These are phyloP conservation scores for Blastobotrys capitulatus DNA, from an alignment of 1,139 yeast species.

Conservation along the genomic window DNA sequence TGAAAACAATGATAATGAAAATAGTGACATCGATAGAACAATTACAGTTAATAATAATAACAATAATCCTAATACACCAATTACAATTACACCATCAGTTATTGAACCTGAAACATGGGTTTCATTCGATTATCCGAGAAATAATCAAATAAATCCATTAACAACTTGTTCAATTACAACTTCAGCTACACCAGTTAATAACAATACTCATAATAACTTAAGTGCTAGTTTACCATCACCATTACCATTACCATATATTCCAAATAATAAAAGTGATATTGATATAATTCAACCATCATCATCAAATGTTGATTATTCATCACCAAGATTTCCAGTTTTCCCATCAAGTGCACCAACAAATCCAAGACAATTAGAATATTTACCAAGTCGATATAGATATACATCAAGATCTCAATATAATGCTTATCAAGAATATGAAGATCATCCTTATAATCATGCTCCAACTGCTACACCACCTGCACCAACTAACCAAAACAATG, in stretches of 20 bases:
- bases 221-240: too few relatives aligned
- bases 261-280: neutral
- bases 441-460: constrained; percentile 13
- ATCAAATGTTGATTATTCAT: constrained; percentile 15
- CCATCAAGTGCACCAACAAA: constrained; percentile 2
- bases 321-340: constrained; percentile 17
- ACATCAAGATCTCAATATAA: constrained; percentile 7
- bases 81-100: constrained; percentile 8
- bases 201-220: too few relatives aligned
- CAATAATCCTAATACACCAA: too few relatives aligned
- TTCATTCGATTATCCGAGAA: constrained; percentile 9
- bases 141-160: neutral
- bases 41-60: too few relatives aligned
- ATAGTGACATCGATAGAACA: too few relatives aligned
- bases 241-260: neutral
- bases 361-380: neutral
- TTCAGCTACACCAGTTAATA: too few relatives aligned
- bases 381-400: constrained; percentile 1
- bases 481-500: neutral
- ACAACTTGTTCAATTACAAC: too few relatives aligned
- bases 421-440: constrained; percentile 1
- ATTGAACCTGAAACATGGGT: constrained; percentile 10
- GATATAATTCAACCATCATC: constrained; percentile 4
- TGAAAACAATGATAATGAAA: too few relatives aligned
- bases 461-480: constrained; percentile 4